Evolutionary conservation across 2,329 filamentous ascomycete genomes (phyloP), one percentile per base, ranked within the genome.

Genomic region (Beauveria bassiana): DNA sequence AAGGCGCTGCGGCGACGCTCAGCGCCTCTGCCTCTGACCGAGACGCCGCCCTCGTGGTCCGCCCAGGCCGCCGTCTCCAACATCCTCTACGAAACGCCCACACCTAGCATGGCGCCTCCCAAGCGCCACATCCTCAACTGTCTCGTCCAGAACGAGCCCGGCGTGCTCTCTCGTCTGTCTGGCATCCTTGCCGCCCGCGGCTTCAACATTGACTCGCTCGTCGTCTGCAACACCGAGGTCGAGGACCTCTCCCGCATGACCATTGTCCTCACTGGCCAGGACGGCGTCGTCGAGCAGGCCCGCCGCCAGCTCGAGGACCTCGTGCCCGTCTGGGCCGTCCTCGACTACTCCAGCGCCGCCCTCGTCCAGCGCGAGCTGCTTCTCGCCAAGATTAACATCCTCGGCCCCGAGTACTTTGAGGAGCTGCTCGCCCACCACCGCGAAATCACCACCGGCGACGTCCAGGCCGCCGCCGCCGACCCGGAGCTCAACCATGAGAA

Each of bases 161-260:
- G 95, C 79, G 95, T 99, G 62, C 82, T 99, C 62, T 98, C 93
- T 58, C 92, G 95, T 64, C 91, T 99, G 10, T 98, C 95, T 1
- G 95, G 95, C 61, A 98, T 99, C 72, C 82, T 99, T 40, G 95
- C 95, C 14, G 95, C 95, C 49, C 86, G 95, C 63, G 95, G 95
- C 66, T 99, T 99, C 86, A 99, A 99, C 81, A 99, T 99, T 71
- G 95, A 99, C 82, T 96, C 90, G 60, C 81, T 99, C 65, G 95
- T 99, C 61, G 95, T 99, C 64, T 99, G 95, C 81, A 95, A 90
- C 77, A 99, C 95, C 65, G 95, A 99, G 77, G 93, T 99, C 28
- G 90, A 93, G 69, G 95, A 99, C 71, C 82, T 99, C 59, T 96
- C 91, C 40, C 92, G 95, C 72, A 99, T 99, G 95, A 99, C 95